A percentile compares a stretch with the other conserved stretches of the same genome.
These are phyloP conservation scores for Colletotrichum costaricense DNA, from an alignment of 2,329 filamentous ascomycete genomes.

Conservation along the genomic window DNA sequence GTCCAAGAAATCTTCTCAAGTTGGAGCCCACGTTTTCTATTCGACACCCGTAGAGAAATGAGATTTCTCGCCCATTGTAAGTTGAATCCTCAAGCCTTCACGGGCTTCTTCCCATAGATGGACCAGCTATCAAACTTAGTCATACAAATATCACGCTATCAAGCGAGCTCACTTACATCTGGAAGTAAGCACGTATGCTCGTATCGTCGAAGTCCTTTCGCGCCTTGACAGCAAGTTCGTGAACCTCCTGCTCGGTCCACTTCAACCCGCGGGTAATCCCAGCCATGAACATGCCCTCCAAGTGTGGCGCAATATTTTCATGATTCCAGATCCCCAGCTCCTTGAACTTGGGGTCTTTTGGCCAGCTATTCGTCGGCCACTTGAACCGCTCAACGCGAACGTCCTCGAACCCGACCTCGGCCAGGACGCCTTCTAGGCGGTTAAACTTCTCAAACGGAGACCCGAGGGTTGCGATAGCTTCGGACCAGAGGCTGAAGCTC, in stretches of 20 bases:
- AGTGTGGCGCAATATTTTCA: slow-evolving; percentile 33
- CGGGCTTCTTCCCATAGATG: slow-evolving; percentile 39
- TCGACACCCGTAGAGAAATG: too few species aligned
- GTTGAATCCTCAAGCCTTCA: too few species aligned
- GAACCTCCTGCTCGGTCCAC: slow-evolving; percentile 47
- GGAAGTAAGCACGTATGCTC: slow-evolving; percentile 49
- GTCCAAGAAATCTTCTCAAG: too few species aligned
- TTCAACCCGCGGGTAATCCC: slow-evolving; percentile 48
- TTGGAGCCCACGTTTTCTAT: too few species aligned
- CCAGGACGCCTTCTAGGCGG: neutral
- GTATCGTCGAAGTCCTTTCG: slow-evolving; percentile 46
- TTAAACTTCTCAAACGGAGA: neutral
- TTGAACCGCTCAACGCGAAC: slow-evolving; percentile 42
- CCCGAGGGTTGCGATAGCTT: neutral
- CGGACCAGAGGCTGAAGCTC: neutral
- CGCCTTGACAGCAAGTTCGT: slow-evolving; percentile 46
- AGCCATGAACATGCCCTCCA: slow-evolving; percentile 48
- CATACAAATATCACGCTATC: too few species aligned
- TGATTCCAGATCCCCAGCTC: slow-evolving; percentile 41
- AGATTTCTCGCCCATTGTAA: too few species aligned
- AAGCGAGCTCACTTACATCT: slow-evolving; percentile 43
- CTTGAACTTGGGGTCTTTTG: slow-evolving; percentile 43
- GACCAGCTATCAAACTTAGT: slow-evolving; percentile 3
- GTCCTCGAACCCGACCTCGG: slow-evolving; percentile 45
- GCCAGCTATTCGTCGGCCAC: slow-evolving; percentile 45